A percentile compares a stretch with the other conserved stretches of the same genome.
phyloP scores from a whole-genome alignment of 306 rosid genomes.

The Acacia acuminata region DNA sequence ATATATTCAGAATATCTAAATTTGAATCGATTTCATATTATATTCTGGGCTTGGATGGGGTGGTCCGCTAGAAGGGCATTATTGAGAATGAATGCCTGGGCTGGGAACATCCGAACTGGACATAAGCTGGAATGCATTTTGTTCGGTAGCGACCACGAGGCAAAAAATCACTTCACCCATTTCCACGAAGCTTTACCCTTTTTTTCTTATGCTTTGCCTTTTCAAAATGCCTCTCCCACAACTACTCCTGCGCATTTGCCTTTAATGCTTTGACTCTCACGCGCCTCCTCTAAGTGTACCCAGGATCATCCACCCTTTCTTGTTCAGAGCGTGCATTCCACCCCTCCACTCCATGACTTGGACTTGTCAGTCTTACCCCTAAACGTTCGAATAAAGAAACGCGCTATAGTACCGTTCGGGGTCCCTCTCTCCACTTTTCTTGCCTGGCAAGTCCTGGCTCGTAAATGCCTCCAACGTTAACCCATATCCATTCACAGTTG shows the following conservation, averaged over 20 bases:
- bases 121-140: constrained; percentile 62
- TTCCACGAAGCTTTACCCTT: constrained; percentile 38
- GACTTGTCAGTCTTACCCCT: neutral
- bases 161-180: constrained; percentile 29
- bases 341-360: neutral
- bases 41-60: constrained; percentile 10
- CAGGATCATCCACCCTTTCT: neutral
- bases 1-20: no score
- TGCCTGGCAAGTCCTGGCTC: constrained; percentile 46
- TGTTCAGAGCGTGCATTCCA: constrained; percentile 32
- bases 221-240: neutral
- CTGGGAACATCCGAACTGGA: constrained; percentile 38
- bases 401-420: constrained; percentile 41
- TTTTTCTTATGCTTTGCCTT: neutral
- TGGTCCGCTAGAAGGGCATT: neutral
- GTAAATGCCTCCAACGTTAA: constrained; percentile 45
- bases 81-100: neutral
- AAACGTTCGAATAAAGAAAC: constrained; percentile 33
- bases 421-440: constrained; percentile 32
- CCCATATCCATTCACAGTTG: constrained; percentile 3
- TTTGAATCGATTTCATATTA: neutral
- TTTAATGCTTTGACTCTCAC: constrained; percentile 34
- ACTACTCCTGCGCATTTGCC: neutral
- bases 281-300: neutral
- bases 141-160: constrained; percentile 44